Percentiles rank a stretch among this genome's conserved stretches.
These are phyloP conservation scores for Salvia miltiorrhiza DNA, from an alignment of 257 asterid species.

Conservation along the genomic window DNA sequence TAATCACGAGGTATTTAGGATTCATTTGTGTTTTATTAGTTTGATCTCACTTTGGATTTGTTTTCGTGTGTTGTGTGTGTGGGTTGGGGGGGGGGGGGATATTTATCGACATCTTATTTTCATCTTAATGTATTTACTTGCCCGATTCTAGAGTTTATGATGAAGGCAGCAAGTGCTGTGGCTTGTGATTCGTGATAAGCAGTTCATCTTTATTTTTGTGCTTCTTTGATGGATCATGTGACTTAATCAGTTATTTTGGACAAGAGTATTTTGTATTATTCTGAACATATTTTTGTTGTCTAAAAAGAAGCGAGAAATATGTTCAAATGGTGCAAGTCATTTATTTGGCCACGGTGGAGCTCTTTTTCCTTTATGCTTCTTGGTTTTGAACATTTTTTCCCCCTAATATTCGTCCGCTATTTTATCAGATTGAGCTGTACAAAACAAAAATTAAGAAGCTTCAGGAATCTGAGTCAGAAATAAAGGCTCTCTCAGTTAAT, in stretches of 20 bases:
- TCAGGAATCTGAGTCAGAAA: conserved; percentile 93
- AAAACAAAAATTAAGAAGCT: conserved; percentile 76
- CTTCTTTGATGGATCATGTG: neutral
- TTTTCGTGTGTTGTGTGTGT: neutral
- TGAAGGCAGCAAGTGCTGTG: too few relatives aligned
- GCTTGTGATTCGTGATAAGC: neutral
- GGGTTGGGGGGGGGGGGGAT: neutral
- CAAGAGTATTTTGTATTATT: neutral
- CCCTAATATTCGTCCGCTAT: neutral
- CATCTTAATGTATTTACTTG: too few relatives aligned
- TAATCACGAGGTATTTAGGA: conserved; percentile 50
- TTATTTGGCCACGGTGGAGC: neutral
- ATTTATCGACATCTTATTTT: neutral
- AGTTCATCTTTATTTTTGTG: neutral
- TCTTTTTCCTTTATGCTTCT: neutral
- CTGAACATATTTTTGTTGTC: neutral
- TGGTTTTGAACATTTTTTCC: neutral
- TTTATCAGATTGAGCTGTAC: conserved; percentile 59
- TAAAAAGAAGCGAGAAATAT: neutral
- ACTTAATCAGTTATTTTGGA: neutral
- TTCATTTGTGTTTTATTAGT: conserved; percentile 2
- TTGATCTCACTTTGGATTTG: conserved; percentile 20
- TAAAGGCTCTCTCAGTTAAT: conserved; percentile 85
- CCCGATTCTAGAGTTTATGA: too few relatives aligned
- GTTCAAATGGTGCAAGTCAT: neutral